Percentiles rank a stretch among this genome's conserved stretches.
Conservation (phyloP, 1,284 basidiomycete species). For the Kalmanozyma brasiliensis region DNA sequence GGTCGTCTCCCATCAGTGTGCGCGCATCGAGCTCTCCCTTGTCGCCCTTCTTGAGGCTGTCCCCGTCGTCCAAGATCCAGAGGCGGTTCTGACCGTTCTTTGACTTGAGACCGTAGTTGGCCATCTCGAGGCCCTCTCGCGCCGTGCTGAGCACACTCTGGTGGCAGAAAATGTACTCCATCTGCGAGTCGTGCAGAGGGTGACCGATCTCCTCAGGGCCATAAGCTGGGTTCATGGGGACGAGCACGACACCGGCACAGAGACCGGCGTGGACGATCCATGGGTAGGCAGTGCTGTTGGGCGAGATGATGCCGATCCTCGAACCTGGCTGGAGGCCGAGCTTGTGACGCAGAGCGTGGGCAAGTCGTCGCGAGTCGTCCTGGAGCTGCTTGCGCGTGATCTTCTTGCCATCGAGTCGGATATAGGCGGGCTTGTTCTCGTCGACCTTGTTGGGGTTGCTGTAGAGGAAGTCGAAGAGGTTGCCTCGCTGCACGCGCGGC, state of each 20-base stretch:
- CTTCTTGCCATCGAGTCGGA: constrained; percentile 57
- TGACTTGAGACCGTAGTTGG: constrained; percentile 29
- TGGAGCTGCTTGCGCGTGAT: constrained; percentile 52
- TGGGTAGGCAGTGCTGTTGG: constrained; percentile 61
- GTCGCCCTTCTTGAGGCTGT: constrained; percentile 43
- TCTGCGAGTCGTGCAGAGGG: constrained; percentile 55
- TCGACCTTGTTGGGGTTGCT: constrained; percentile 55
- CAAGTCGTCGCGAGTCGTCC: constrained; percentile 45
- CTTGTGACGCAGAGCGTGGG: constrained; percentile 51
- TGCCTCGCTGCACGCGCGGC: constrained; percentile 35
- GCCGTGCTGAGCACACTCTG: constrained; percentile 48
- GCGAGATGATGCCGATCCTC: constrained; percentile 60
- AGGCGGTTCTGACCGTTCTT: constrained; percentile 49
- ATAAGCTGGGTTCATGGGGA: constrained; percentile 61
- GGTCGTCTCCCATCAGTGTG: constrained; percentile 32
- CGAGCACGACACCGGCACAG: constrained; percentile 50
- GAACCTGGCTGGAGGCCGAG: constrained; percentile 51
- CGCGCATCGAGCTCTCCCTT: constrained; percentile 55
- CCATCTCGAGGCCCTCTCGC: constrained; percentile 46
- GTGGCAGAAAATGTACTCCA: constrained; percentile 56
- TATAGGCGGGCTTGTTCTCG: constrained; percentile 39
- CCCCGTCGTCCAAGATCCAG: constrained; percentile 63
- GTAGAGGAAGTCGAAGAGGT: constrained; percentile 55
- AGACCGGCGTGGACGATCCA: constrained; percentile 53
- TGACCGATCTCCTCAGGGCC: constrained; percentile 62